Evolutionary conservation across 805 yeast genomes (phyloP), one percentile per base, ranked within the genome.

Genomic region (Myxozyma neglecta): DNA sequence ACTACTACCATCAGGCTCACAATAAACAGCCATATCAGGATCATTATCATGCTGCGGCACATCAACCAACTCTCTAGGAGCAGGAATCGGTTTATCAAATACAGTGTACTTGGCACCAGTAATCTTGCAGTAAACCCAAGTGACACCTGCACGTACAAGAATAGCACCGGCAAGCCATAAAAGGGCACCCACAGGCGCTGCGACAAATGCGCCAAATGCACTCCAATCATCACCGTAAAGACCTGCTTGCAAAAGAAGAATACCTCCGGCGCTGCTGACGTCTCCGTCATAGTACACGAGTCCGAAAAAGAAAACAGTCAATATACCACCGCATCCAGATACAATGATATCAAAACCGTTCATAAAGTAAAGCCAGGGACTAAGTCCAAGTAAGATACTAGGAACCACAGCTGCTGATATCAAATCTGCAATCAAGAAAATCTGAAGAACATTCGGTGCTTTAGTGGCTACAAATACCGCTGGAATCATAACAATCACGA

Each of bases 141-240:
- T 37, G 32, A 39, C 63, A 3, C 36, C 47, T 16, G 55, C 53
- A 18, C 67, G 62, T 1, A 55, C 40, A 9, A 53, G 8, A 11
- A 64, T 60, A 16, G 67, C 47, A 14, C 59, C 67, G 11, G 46
- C 39, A 16, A 64, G 60, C 63, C 86, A 77, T 6, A 87, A 64
- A 1, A 91, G 66, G 10, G 93, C 90, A 34, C 93, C 96, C 45
- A 86, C 80, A 6, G 97, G 97, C 0, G 97, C 94, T 64, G 87
- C 88, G 6, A 89, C 93, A 75, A 92, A 92, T 1, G 97, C 97
- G 29, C 96, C 97, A 76, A 92, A 92, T 0, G 96, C 86, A 69
- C 96, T 89, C 97, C 97, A 92, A 72, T 92, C 97, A 53, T 81
- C 82, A 6, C 82, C 77, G 70, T 92, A 92, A 34, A 92, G 76